These are phyloP conservation scores for Rhododendron ovatum DNA, from an alignment of 148 eudicot species.

Conservation along the genomic window DNA sequence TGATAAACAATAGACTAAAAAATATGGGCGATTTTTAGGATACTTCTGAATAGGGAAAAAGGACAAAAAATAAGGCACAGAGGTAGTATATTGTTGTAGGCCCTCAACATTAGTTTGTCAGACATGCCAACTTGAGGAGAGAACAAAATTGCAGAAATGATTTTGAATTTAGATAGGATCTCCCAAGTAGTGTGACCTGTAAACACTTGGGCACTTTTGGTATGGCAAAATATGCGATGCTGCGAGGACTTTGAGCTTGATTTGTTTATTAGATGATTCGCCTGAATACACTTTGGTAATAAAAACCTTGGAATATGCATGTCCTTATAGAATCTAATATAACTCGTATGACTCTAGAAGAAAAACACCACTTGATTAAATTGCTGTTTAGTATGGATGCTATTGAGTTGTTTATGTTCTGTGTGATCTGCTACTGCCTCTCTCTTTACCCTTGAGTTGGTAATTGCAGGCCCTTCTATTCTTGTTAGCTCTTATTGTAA, in stretches of 20 bases:
- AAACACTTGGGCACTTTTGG: not conserved
- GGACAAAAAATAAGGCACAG: not conserved
- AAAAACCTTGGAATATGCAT: not conserved
- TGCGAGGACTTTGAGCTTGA: not conserved
- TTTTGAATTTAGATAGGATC: not conserved
- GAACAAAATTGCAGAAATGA: not conserved
- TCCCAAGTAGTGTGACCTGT: not conserved
- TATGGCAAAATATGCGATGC: not conserved
- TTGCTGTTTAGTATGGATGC: no score
- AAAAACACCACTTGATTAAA: not conserved
- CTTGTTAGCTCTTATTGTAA: conserved; percentile 71
- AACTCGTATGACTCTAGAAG: not conserved
- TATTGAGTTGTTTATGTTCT: not conserved
- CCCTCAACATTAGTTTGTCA: not conserved
- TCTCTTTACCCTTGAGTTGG: not conserved
- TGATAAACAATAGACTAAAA: not conserved
- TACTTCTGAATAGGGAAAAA: not conserved
- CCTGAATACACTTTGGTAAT: not conserved
- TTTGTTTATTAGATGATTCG: not conserved
- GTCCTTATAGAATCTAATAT: not conserved
- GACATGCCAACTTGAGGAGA: not conserved
- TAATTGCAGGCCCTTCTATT: conserved; percentile 67
- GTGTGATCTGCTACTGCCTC: not conserved
- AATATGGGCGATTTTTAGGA: not conserved
- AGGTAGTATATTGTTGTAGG: not conserved